phyloP scores from a whole-genome alignment of 2,329 filamentous ascomycete genomes.

The Ophiocordyceps camponoti-leonardi region DNA sequence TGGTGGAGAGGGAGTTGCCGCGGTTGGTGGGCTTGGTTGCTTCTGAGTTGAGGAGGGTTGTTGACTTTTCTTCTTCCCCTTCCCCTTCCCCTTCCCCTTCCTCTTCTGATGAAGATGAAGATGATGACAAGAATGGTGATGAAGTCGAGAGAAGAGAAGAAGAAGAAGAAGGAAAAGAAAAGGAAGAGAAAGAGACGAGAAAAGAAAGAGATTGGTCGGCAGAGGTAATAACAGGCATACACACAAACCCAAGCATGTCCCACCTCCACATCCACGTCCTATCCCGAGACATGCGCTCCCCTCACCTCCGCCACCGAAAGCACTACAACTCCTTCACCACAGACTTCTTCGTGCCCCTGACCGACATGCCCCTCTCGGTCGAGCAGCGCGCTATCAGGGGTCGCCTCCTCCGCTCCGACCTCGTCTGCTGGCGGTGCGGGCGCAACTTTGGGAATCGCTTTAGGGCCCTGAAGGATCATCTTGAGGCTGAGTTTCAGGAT shows the following conservation, averaged over 20 bases:
- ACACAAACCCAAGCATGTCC: constrained; percentile 80
- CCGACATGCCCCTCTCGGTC: constrained; percentile 57
- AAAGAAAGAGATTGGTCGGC: neutral
- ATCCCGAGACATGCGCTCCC: constrained; percentile 60
- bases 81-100: too few relatives aligned
- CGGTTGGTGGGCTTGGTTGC: neutral
- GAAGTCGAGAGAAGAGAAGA: too few relatives aligned
- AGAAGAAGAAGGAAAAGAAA: too few relatives aligned
- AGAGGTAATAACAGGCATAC: constrained; percentile 64
- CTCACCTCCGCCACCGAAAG: constrained; percentile 57
- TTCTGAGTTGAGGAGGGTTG: neutral
- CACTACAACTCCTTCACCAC: constrained; percentile 91
- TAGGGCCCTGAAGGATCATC: constrained; percentile 54
- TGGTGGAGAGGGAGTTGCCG: neutral
- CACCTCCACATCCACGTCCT: constrained; percentile 85
- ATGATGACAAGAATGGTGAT: too few relatives aligned
- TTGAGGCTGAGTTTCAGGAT: constrained; percentile 53
- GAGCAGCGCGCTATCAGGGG: constrained; percentile 28
- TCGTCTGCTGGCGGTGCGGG: constrained; percentile 76
- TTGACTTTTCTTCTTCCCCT: neutral
- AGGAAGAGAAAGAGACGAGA: too few relatives aligned
- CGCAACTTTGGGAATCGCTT: constrained; percentile 60
- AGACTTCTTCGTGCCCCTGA: constrained; percentile 62
- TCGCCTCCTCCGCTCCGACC: constrained; percentile 32
- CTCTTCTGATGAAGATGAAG: too few relatives aligned